Conservation (phyloP, 2,329 filamentous ascomycete genomes). For the Polychaeton citri region DNA sequence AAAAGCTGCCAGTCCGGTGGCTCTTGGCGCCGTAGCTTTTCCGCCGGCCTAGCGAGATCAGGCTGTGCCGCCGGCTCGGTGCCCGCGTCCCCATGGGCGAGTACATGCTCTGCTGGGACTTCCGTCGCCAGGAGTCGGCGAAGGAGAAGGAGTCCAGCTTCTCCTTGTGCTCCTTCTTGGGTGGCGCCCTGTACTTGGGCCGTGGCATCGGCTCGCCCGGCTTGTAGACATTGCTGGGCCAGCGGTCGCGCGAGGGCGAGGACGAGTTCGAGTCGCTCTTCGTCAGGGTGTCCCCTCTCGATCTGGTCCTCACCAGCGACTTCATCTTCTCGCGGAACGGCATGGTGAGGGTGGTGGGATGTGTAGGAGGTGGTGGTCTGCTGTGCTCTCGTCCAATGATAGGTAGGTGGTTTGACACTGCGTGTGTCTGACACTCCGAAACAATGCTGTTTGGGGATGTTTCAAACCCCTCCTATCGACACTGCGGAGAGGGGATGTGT, state of each 20-base stretch:
- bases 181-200: constrained; percentile 35
- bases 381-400: too few species aligned
- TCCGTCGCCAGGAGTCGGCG: constrained; percentile 32
- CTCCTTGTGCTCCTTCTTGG: constrained; percentile 37
- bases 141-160: constrained; percentile 35
- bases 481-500: too few species aligned
- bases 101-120: constrained; percentile 31
- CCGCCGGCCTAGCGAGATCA: constrained; percentile 8
- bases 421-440: too few species aligned
- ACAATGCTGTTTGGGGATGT: too few species aligned
- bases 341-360: too few species aligned
- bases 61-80: constrained; percentile 24
- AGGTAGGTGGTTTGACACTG: too few species aligned
- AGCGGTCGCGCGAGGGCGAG: constrained; percentile 17
- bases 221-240: constrained; percentile 34
- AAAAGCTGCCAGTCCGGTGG: not conserved
- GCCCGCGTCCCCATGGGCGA: constrained; percentile 36
- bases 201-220: constrained; percentile 39
- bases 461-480: too few species aligned
- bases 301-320: constrained; percentile 27
- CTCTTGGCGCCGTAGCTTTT: constrained; percentile 12
- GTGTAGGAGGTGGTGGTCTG: too few species aligned
- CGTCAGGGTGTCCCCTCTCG: constrained; percentile 12
- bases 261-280: constrained; percentile 10
- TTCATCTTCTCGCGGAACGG: constrained; percentile 33